A percentile compares a stretch with the other conserved stretches of the same genome.
Conservation (phyloP, 108 stramenopile genomes). For the Pseudonitzschia pungens region DNA sequence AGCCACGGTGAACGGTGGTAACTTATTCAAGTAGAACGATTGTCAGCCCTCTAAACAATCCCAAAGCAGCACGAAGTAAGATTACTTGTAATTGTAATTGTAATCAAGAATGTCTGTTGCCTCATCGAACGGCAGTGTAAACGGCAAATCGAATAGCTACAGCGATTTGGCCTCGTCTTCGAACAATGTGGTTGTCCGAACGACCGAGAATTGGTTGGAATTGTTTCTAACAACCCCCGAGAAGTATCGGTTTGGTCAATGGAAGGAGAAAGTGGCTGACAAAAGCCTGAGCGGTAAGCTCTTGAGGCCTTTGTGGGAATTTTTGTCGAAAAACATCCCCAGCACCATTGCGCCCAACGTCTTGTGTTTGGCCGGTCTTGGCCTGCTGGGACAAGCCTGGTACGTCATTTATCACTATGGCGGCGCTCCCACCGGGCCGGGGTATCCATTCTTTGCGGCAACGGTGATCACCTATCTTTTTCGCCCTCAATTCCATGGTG, state of each 20-base stretch:
- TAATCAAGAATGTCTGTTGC: not conserved
- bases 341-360: constrained; percentile 83
- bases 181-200: constrained; percentile 23
- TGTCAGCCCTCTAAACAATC: too few relatives aligned
- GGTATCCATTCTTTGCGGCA: constrained; percentile 80
- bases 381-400: constrained; percentile 78
- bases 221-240: constrained; percentile 86
- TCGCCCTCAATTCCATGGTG: constrained; percentile 60
- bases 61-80: too few relatives aligned
- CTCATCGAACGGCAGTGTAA: not conserved
- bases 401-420: constrained; percentile 79
- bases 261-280: constrained; percentile 76
- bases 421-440: constrained; percentile 9
- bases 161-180: constrained; percentile 15
- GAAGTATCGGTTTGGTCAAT: constrained; percentile 76
- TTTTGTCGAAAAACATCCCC: constrained; percentile 61
- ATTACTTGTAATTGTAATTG: too few relatives aligned
- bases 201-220: constrained; percentile 89
- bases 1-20: too few relatives aligned
- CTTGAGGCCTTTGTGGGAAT: constrained; percentile 58
- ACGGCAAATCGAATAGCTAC: constrained; percentile 17
- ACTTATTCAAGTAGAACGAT: too few relatives aligned
- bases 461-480: constrained; percentile 77
- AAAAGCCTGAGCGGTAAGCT: constrained; percentile 64
- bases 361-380: constrained; percentile 71